These are phyloP conservation scores for Ogataea neopini DNA, from an alignment of 805 yeast species.

Conservation along the genomic window DNA sequence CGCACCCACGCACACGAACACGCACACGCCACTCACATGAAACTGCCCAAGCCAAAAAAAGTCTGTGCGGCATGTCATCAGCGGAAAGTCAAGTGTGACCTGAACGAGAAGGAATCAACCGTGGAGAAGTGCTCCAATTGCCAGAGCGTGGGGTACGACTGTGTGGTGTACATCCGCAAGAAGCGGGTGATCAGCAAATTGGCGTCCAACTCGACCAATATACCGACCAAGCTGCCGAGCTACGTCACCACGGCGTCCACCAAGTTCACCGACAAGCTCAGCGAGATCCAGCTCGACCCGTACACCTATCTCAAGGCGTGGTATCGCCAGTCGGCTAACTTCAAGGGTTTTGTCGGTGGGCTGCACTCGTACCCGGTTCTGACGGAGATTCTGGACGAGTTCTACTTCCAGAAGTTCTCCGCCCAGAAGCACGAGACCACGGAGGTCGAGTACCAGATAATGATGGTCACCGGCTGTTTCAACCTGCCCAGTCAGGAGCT, in stretches of 20 bases:
- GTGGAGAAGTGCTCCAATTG: conserved; percentile 61
- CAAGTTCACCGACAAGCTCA: conserved; percentile 3
- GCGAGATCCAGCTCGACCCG: conserved; percentile 19
- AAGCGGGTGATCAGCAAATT: conserved; percentile 36
- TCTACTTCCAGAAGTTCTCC: conserved; percentile 10
- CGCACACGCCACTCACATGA: no score
- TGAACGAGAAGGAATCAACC: conserved; percentile 38
- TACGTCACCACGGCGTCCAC: conserved; percentile 11
- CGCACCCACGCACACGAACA: no score
- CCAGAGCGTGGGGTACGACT: conserved; percentile 66
- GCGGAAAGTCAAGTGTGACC: conserved; percentile 71
- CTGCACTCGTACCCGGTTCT: conserved; percentile 12
- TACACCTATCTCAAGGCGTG: conserved; percentile 7
- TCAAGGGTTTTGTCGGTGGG: conserved; percentile 31
- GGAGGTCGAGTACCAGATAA: conserved; percentile 58
- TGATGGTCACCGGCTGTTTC: conserved; percentile 70
- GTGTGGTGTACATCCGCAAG: conserved; percentile 61
- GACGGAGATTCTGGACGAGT: conserved; percentile 14
- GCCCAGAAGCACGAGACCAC: conserved; percentile 20
- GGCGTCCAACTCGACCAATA: conserved; percentile 14
- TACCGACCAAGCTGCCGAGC: conserved; percentile 23
- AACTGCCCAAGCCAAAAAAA: conserved; percentile 58
- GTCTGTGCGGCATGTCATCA: conserved; percentile 73
- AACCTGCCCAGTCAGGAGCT: conserved; percentile 59
- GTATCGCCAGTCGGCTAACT: conserved; percentile 10